A percentile compares a stretch with the other conserved stretches of the same genome.
phyloP scores from a whole-genome alignment of 306 rosid species.

The Canavalia ensiformis region DNA sequence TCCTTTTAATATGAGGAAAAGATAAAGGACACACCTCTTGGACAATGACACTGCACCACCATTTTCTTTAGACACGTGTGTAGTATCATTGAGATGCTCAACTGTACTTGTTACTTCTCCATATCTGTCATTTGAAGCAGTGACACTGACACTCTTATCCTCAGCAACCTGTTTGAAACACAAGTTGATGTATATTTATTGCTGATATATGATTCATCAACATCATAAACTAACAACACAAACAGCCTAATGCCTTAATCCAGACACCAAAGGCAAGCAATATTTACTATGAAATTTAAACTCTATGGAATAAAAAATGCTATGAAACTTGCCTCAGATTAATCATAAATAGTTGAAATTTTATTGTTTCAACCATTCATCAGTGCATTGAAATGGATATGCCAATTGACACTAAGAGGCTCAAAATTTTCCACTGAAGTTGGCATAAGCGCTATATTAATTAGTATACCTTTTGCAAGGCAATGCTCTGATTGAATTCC shows the following conservation, averaged over 20 bases:
- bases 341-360: conserved; percentile 5
- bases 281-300: conserved; percentile 7
- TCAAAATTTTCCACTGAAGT: background rate
- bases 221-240: conserved; percentile 19
- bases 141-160: conserved; percentile 28
- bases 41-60: conserved; percentile 43
- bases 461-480: conserved; percentile 63
- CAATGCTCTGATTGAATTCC: conserved; percentile 65
- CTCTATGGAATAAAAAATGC: conserved; percentile 26
- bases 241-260: conserved; percentile 25
- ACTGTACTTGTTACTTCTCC: conserved; percentile 35
- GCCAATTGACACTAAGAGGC: conserved; percentile 30
- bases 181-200: conserved; percentile 12
- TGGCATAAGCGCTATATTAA: background rate
- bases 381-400: conserved; percentile 21
- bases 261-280: conserved; percentile 18
- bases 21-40: conserved; percentile 58
- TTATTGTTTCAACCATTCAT: conserved; percentile 29
- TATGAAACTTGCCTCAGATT: conserved; percentile 10
- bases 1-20: conserved; percentile 13
- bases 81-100: conserved; percentile 39
- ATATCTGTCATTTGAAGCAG: conserved; percentile 35
- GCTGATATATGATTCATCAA: conserved; percentile 26
- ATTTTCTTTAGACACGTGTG: conserved; percentile 41
- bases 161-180: conserved; percentile 57